Base-by-base conservation (phyloP, 768 basidiomycete species). In the Rhodotorula diobovata region DNA sequence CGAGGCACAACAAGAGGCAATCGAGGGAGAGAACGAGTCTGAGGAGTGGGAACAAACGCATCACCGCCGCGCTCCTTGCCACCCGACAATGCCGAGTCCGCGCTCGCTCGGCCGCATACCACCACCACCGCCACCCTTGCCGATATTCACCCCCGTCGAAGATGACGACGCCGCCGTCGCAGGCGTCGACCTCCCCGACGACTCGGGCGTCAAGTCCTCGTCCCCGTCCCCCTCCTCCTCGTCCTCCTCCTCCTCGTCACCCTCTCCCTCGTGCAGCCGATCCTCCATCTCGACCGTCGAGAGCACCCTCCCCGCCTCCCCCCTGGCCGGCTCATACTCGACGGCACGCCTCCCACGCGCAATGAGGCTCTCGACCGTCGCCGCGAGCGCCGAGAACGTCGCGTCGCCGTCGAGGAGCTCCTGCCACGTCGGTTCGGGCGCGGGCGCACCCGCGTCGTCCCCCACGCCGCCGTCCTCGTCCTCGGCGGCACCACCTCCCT, bases 281-380 rank as follows among this genome's bases (percentile, higher is more conserved):
- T 83, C 82, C 56, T 85, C 84, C 60, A 89, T 84, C 77, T 91
- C 90, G 71, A 89, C 87, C 55, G 87, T 86, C 66, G 84, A 87
- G 28, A 92, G 82, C 15, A 91, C 90, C 78, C 89, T 89, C 30
- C 66, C 73, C 87, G 50, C 14, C 39, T 39, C 83, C 8, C 81
- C 82, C 50, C 20, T 83, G 7, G 81, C 82, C 20, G 59, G 63
- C 37, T 54, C 51, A 56, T 61, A 69, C 62, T 67, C 75, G 41
- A 85, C 80, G 73, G 82, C 84, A 58, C 82, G 74, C 43, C 73
- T 83, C 1, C 67, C 78, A 10, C 18, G 76, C 74, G 85, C 83
- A 34, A 92, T 80, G 21, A 93, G 82, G 23, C 75, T 80, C 10
- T 90, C 89, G 21, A 93, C 76, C 50, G 89, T 81, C n/a, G 81